These are phyloP conservation scores for Abeoforma whisleri DNA, from an alignment of 78 protist species.

Conservation along the genomic window DNA sequence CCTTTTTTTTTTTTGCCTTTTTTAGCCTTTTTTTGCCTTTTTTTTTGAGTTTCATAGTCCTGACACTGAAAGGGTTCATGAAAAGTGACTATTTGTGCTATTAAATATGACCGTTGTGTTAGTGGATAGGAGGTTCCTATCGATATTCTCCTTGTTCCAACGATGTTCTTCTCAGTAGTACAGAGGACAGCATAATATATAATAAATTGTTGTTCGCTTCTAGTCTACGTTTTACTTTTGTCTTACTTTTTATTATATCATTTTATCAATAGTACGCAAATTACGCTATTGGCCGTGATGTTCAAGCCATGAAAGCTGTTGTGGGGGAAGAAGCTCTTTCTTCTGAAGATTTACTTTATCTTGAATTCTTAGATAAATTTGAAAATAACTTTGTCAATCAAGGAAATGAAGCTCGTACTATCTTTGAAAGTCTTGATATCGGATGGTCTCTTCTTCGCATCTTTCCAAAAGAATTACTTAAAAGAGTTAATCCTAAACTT, in stretches of 20 bases:
- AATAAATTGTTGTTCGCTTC: no score
- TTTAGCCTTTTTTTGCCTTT: no score
- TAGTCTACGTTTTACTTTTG: no score
- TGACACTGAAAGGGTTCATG: no score
- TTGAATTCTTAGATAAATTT: slow-evolving; percentile 93
- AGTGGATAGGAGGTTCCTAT: no score
- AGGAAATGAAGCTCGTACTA: slow-evolving; percentile 79
- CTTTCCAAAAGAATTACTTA: slow-evolving; percentile 88
- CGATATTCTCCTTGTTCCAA: no score
- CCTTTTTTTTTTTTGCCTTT: no score
- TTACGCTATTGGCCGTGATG: slow-evolving; percentile 98
- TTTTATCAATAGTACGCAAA: slow-evolving; percentile 83
- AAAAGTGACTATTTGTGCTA: no score
- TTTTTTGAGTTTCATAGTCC: no score
- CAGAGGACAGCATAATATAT: no score
- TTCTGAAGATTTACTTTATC: slow-evolving; percentile 83
- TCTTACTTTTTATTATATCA: no score
- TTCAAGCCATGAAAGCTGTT: slow-evolving; percentile 97
- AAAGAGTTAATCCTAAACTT: slow-evolving; percentile 64
- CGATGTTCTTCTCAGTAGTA: neutral
- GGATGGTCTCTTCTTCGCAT: slow-evolving; percentile 96
- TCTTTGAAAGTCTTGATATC: slow-evolving; percentile 86
- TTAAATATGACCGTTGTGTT: no score
- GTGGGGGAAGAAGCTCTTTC: slow-evolving; percentile 99
- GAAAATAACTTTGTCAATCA: slow-evolving; percentile 91